Evolutionary conservation across 306 rosid genomes (phyloP), one percentile per base, ranked within the genome.

Genomic region (Rosa chinensis): DNA sequence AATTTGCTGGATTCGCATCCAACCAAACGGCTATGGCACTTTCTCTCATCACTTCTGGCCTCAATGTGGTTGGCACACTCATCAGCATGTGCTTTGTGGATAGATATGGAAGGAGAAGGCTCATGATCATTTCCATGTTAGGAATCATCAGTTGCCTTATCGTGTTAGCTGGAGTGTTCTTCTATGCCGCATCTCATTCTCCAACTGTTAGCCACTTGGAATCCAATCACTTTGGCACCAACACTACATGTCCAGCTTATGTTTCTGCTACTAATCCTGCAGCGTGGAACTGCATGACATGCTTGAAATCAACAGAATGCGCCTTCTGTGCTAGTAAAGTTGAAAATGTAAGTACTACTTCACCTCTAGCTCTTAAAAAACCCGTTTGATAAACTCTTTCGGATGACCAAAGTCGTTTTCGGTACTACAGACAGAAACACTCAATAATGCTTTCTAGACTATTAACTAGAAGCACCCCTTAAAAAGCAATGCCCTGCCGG

Each of bases 1-100:
- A 94, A 72, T 87, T 94, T 63, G 97, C 97, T 0, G 98, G 98
- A 18, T 88, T 86, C 17, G 94, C 96, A 53, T 89, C 94, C 12
- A 92, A 92, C 68, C 86, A 85, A 50, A 91, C 90, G 5, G 97
- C 97, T 14, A 86, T 92, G 50, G 92, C 93, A 14, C 94, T 92
- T 23, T 94, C 98, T 59, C 90, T 94, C 13, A 75, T 91, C 62
- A 92, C 97, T 53, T 88, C 97, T 14, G 92, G 96, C 50, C 81
- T 94, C 47, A 94, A 94, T 8, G 82, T 87, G 14, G 82, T 89
- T 62, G 97, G 97, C 68, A 73, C 98, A 0, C 75, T 93, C 5
- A 66, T 91, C 66, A 91, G 97, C 77, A 90, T 91, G 92, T 7
- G 83, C 39, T 66, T 77, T 11, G 87, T 93, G 4, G 98, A 93